Evolutionary conservation across 2,329 filamentous ascomycete species (phyloP), one percentile per base, ranked within the genome.

Genomic region (Aspergillus sojae): DNA sequence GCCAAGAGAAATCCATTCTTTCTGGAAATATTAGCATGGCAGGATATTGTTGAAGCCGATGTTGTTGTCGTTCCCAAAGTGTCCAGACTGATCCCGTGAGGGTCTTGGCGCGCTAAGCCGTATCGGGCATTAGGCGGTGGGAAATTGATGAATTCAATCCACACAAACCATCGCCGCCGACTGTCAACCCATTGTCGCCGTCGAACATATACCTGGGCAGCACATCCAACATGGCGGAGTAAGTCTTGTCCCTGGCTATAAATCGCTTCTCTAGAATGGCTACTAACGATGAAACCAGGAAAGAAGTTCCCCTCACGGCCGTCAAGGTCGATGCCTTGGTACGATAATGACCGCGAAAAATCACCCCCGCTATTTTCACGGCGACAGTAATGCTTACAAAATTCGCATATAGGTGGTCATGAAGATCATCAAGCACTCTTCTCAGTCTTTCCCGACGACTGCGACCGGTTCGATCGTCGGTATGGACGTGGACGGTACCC

Each of bases 361-460:
- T 71, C 73, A 67, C 64, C 68, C 62, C 65, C 68, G 67, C 68
- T 68, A 70, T 64, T 63, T 65, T 65, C 62, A 67, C 16, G 46
- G 53, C 53, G 30, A 45, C 32, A 45, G 48, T 57, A 67, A 72
- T 72, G 67, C 73, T 78, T 57, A 76, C 57, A 19, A 53, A 59
- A 57, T 55, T 64, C 55, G 54, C 57, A 30, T 72, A 62, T 71
- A 95, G 92, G 92, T 96, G 75, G 92, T 96, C 72, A 94, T 97
- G 91, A 97, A 97, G 85, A 94, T 98, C 79, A 94, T 96, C 81
- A 97, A 96, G 83, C 94, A 97, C 84, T 93, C 92, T 83, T 91
- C 93, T 62, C 88, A 91, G 74, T 86, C 87, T 60, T 97, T 97
- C 83, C 94, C 94, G 56, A 94, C 93, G 58, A 89, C 89, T 62